These are phyloP conservation scores for Ceratocystiopsis sp. DNA, from an alignment of 2,329 filamentous ascomycete genomes.

Conservation along the genomic window DNA sequence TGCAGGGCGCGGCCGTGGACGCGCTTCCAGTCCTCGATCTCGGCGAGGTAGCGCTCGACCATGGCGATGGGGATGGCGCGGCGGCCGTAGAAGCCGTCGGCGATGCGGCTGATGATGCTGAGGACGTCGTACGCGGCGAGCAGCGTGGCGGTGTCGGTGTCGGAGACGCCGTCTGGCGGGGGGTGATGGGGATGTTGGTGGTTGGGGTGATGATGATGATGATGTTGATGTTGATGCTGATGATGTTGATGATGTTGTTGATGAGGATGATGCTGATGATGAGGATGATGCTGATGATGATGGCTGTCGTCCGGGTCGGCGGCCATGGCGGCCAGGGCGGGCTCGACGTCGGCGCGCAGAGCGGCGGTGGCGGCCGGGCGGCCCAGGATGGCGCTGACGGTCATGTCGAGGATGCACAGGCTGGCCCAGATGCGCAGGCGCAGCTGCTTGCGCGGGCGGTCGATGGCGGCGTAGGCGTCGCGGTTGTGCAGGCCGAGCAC, in stretches of 20 bases:
- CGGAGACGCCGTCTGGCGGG: background rate
- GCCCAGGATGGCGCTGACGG: constrained; percentile 30
- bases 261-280: no score
- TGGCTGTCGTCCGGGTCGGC: no score
- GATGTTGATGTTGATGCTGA: no score
- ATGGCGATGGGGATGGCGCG: background rate
- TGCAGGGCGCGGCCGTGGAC: no score
- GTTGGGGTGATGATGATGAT: no score
- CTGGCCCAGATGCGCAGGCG: constrained; percentile 27
- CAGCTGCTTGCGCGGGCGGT: constrained; percentile 1
- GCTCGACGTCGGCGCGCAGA: constrained; percentile 13
- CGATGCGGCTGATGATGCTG: constrained; percentile 26
- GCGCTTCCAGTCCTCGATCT: constrained; percentile 2
- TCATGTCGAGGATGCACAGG: constrained; percentile 27
- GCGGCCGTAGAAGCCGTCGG: constrained; percentile 20
- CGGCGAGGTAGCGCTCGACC: constrained; percentile 4
- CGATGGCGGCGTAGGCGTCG: constrained; percentile 3
- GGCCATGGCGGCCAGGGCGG: background rate
- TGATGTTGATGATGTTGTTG: no score
- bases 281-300: no score
- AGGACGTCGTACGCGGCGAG: constrained; percentile 24
- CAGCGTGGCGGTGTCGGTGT: constrained; percentile 14
- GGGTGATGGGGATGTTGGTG: no score
- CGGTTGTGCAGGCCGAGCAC: constrained; percentile 35
- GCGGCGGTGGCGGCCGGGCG: constrained; percentile 21